Evolutionary conservation across 345 rosid genomes (phyloP), one percentile per base, ranked within the genome.

Genomic region (Erysimum cheiranthoides): DNA sequence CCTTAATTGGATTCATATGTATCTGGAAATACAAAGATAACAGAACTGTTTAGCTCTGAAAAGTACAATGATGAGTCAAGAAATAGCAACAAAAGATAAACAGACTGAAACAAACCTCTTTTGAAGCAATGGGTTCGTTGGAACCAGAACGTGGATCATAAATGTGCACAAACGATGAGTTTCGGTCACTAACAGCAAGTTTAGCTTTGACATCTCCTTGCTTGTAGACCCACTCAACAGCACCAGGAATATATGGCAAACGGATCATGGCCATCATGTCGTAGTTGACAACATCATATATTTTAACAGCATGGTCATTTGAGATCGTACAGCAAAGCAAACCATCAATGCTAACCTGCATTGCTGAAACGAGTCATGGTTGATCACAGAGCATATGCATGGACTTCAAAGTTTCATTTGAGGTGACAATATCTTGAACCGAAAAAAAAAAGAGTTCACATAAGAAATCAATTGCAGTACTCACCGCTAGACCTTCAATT

Each of bases 211-310:
- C 97, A 83, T 92, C 98, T 43, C 98, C 99, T 84, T 86, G 98
- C 75, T 86, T 89, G 74, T 87, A 92, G 31, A 92, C 98, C 96
- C 97, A 95, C 69, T 95, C 99, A 77, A 75, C 85, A 70, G 94
- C 84, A 71, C 96, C 94, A 75, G 98, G 93, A 60, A 86, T 71
- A 75, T 78, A 95, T 3, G 97, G 93, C 68, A 92, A 70, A 50
- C 88, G 88, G 75, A 95, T 80, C 99, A 95, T 95, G 81, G 84
- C 89, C 98, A 95, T 95, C 98, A 92, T 95, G 83, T 90, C 97
- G 81, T 95, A 95, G 86, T 90, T 92, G 61, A 92, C 90, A 40
- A 95, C 99, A 79, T 92, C 97, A 70, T 95, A 92, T 69, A 95
- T 86, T 83, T 95, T 92, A 64, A 92, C 97, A 35, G 96, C 89